phyloP scores from a whole-genome alignment of 306 rosid genomes.

The Lotus japonicus region DNA sequence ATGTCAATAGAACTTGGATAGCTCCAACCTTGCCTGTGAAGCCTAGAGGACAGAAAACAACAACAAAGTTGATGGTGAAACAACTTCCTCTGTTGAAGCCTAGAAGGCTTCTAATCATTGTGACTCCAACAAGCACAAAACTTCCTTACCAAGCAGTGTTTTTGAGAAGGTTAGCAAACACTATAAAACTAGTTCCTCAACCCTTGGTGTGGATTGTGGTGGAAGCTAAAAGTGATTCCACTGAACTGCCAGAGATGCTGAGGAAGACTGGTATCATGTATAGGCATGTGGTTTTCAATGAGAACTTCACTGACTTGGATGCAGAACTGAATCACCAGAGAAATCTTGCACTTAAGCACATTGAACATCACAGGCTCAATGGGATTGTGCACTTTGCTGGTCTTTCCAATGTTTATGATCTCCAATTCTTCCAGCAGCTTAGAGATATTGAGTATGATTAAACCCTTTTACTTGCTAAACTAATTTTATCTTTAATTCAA shows the following conservation, averaged over 20 bases:
- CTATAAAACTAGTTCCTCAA: slow-evolving; percentile 55
- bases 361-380: slow-evolving; percentile 70
- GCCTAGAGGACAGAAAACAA: slow-evolving; percentile 14
- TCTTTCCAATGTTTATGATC: slow-evolving; percentile 78
- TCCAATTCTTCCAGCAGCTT: slow-evolving; percentile 77
- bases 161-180: slow-evolving; percentile 68
- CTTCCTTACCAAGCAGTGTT: slow-evolving; percentile 42
- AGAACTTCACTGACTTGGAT: slow-evolving; percentile 65
- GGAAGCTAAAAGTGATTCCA: slow-evolving; percentile 48
- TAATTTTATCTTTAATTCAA: background rate
- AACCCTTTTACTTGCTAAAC: background rate
- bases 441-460: slow-evolving; percentile 66
- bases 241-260: slow-evolving; percentile 41
- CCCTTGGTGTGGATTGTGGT: slow-evolving; percentile 92
- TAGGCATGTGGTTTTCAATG: slow-evolving; percentile 72
- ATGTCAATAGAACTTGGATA: slow-evolving; percentile 25
- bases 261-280: slow-evolving; percentile 84
- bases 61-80: background rate
- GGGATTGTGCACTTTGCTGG: slow-evolving; percentile 97
- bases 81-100: slow-evolving; percentile 23
- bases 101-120: slow-evolving; percentile 51
- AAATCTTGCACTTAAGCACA: slow-evolving; percentile 78
- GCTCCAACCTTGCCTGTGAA: slow-evolving; percentile 23
- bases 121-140: slow-evolving; percentile 72
- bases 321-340: slow-evolving; percentile 86